Evolutionary conservation across 1,284 basidiomycete genomes (phyloP).

Genomic region (Cystobasidium slooffiae): DNA sequence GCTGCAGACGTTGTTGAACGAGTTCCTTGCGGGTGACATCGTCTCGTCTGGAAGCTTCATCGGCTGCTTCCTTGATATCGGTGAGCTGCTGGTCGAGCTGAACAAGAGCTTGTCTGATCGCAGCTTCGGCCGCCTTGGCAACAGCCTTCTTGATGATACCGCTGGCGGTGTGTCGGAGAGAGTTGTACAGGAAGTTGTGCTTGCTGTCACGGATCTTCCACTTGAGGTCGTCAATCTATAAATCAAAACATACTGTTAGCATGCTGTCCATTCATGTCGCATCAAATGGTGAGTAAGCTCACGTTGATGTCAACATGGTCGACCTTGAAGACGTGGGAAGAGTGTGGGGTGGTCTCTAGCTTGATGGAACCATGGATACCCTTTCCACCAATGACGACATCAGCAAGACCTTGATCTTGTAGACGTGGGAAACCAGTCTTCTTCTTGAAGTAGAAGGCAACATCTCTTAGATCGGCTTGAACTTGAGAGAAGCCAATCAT

Average conservation of each 20-base stretch:
- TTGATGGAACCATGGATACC: slow-evolving; percentile 66
- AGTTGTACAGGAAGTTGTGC: slow-evolving; percentile 72
- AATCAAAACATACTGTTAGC: slow-evolving; percentile 1
- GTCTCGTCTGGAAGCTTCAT: slow-evolving; percentile 67
- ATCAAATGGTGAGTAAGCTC: slow-evolving; percentile 15
- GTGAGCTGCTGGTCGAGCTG: slow-evolving; percentile 85
- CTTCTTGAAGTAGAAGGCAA: slow-evolving; percentile 70
- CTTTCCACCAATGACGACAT: slow-evolving; percentile 80
- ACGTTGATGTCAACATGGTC: slow-evolving; percentile 74
- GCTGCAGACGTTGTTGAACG: slow-evolving; percentile 57
- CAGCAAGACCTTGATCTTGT: slow-evolving; percentile 86
- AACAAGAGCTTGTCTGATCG: slow-evolving; percentile 78
- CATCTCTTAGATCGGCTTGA: slow-evolving; percentile 91
- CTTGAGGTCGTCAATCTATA: slow-evolving; percentile 71
- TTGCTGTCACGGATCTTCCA: slow-evolving; percentile 89
- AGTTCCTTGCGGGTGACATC: slow-evolving; percentile 60
- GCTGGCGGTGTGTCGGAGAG: slow-evolving; percentile 66
- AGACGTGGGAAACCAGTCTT: slow-evolving; percentile 73
- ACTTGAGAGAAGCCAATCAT: slow-evolving; percentile 75
- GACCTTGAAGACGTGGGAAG: slow-evolving; percentile 72
- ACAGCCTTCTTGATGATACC: slow-evolving; percentile 89
- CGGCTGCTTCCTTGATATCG: slow-evolving; percentile 74
- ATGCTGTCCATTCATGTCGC: background rate
- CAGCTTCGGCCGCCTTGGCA: slow-evolving; percentile 76
- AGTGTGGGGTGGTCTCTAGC: slow-evolving; percentile 57